Conservation (phyloP, 345 rosid species). For the Cardamine chenopodiifolia region DNA sequence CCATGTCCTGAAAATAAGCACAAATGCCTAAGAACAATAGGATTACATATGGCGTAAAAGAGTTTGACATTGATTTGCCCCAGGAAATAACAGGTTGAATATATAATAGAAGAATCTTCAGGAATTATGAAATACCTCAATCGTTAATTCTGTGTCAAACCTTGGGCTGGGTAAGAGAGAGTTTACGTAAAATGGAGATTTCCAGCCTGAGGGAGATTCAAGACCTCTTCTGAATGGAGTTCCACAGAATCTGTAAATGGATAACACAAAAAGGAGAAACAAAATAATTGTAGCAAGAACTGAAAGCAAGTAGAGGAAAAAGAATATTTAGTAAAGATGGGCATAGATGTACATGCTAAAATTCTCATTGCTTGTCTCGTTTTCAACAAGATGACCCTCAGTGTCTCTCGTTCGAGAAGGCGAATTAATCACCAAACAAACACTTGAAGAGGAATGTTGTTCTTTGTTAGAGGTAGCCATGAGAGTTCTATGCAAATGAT, state of each 20-base stretch:
- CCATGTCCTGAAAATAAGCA: slow-evolving; percentile 69
- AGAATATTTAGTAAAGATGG: background rate
- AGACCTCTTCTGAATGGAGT: slow-evolving; percentile 85
- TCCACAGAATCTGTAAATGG: slow-evolving; percentile 68
- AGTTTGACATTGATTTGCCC: background rate
- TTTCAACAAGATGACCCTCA: slow-evolving; percentile 49
- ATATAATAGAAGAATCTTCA: background rate
- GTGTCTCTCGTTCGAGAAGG: slow-evolving; percentile 57
- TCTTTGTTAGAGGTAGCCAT: slow-evolving; percentile 53
- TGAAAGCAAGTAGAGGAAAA: slow-evolving; percentile 1
- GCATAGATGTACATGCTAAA: slow-evolving; percentile 60
- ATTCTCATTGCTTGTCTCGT: slow-evolving; percentile 63
- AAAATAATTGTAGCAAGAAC: slow-evolving; percentile 4
- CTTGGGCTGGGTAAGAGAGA: slow-evolving; percentile 81
- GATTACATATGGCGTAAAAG: background rate
- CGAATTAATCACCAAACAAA: slow-evolving; percentile 51
- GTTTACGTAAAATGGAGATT: slow-evolving; percentile 91
- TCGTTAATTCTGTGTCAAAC: slow-evolving; percentile 78
- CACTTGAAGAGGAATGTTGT: slow-evolving; percentile 51
- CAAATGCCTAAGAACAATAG: background rate
- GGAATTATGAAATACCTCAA: slow-evolving; percentile 61
- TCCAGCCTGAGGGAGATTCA: slow-evolving; percentile 99
- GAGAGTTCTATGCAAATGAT: slow-evolving; percentile 46
- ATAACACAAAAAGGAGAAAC: background rate
- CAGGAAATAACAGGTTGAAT: background rate